Base-by-base conservation (phyloP, 768 basidiomycete species). In the Fomitopsis serialis region DNA sequence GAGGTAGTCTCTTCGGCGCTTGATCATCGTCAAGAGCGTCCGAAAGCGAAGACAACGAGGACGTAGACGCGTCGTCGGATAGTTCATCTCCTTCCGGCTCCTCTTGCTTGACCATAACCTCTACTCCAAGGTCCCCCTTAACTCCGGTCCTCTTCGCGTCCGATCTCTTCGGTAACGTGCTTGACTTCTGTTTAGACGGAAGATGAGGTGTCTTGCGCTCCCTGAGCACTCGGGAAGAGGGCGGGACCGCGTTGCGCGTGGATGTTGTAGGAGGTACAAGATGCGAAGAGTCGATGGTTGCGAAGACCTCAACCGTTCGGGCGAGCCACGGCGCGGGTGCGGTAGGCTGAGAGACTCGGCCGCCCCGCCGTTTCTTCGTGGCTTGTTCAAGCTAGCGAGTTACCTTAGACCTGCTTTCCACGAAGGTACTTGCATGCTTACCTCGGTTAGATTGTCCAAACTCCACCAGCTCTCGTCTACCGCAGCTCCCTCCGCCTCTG, bases 381-480 rank as follows among this genome's bases (percentile, higher is more conserved):
- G 77, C 78, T 37, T 82, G 80, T 61, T 89, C 85, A 10, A 89
- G 71, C 87, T 89, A 52, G 3, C 47, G 32, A 32, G 22, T 48
- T 34, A 46, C 34, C 23, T 50, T n/a, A 47, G 45, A 15, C 13
- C 27, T 42, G 12, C 24, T 19, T 27, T 32, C 32, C 24, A 29
- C 4, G 32, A 25, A n/a, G 23, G 24, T 21, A 46, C 27, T 19
- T n/a, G n/a, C n/a, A 24, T 24, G 65, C 73, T 10, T 50, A 88
- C 87, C 72, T 83, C 77, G 24, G 63, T 55, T 6, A 92, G 74
- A 50, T 87, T 85, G 15, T 78, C 74, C 5, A 76, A 51, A 47
- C 58, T 70, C 89, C 90, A 92, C 88, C 89, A 92, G 5, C 40
- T 49, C 37, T 67, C 57, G n/a, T 64, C 70, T 9, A 61, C 57